Percentiles rank a stretch among this genome's conserved stretches.
Evolutionary conservation across 2,329 filamentous ascomycete genomes (phyloP).

Genomic region (Colletotrichum navitas): DNA sequence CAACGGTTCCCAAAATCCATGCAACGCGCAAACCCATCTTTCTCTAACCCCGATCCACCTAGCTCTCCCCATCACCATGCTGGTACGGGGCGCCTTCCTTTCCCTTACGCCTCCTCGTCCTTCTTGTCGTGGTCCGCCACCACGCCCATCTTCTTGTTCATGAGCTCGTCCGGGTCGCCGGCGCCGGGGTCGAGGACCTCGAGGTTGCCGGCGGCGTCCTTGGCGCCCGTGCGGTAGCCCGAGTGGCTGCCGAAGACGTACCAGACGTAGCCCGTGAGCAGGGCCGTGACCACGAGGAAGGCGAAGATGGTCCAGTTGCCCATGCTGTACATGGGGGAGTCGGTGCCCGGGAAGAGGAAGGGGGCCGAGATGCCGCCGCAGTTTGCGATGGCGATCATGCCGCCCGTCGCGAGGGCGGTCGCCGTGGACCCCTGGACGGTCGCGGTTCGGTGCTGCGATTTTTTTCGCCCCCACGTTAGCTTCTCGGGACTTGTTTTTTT

Average conservation of each 20-base stretch:
- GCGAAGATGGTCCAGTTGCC: constrained; percentile 52
- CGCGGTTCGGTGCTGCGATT: constrained; percentile 49
- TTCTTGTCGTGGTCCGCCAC: constrained; percentile 41
- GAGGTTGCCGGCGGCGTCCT: constrained; percentile 43
- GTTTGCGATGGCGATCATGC: constrained; percentile 53
- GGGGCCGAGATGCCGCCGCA: constrained; percentile 51
- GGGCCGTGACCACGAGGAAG: constrained; percentile 47
- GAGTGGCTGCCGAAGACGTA: constrained; percentile 50
- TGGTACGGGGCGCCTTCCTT: not conserved
- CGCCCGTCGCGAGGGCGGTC: constrained; percentile 51
- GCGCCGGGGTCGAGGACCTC: constrained; percentile 45
- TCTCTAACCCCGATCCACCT: too few relatives aligned
- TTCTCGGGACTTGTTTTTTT: not conserved
- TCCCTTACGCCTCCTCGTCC: constrained; percentile 35
- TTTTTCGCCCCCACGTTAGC: constrained; percentile 10
- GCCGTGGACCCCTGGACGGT: constrained; percentile 50
- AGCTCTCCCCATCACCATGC: too few relatives aligned
- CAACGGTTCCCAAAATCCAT: constrained; percentile 12
- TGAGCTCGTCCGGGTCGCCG: constrained; percentile 43
- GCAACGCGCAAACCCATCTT: not conserved
- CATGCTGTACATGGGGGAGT: constrained; percentile 51
- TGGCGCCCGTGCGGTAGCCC: constrained; percentile 48
- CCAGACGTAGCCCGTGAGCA: constrained; percentile 49
- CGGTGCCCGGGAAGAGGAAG: constrained; percentile 50
- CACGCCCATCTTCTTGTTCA: constrained; percentile 44